A percentile compares a stretch with the other conserved stretches of the same genome.
Evolutionary conservation across 257 asterid genomes (phyloP).

Genomic region (Salvia rosmarinus): DNA sequence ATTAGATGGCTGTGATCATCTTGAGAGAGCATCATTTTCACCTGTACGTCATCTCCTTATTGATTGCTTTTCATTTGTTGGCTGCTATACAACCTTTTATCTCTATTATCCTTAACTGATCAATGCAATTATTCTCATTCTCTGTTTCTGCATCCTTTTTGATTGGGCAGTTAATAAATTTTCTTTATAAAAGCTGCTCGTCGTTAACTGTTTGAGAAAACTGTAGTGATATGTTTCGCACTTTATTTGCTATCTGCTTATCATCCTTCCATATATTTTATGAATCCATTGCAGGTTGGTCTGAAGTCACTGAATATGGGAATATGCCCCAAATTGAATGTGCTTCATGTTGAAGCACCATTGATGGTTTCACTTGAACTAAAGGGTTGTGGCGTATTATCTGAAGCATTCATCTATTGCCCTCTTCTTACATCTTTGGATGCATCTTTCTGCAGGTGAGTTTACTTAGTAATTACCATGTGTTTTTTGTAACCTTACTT

Average conservation of each 20-base stretch:
- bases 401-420: conserved; percentile 80
- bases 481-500: background rate
- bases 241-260: background rate
- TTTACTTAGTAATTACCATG: background rate
- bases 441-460: conserved; percentile 93
- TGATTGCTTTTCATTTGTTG: background rate
- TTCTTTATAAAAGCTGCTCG: background rate
- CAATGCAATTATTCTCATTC: background rate
- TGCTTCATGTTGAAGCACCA: conserved; percentile 78
- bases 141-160: background rate
- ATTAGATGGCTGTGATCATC: conserved; percentile 97
- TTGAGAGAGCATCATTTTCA: conserved; percentile 81
- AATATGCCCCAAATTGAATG: conserved; percentile 88
- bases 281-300: conserved; percentile 69
- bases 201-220: conserved; percentile 1
- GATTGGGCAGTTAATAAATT: background rate
- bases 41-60: conserved; percentile 61
- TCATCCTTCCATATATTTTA: background rate
- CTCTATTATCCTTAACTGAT: conserved; percentile 5
- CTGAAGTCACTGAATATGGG: conserved; percentile 92
- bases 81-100: conserved; percentile 1
- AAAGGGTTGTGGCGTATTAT: conserved; percentile 94
- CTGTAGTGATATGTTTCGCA: background rate
- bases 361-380: conserved; percentile 88
- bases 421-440: conserved; percentile 87